Evolutionary conservation across 441 rosid species (phyloP), one percentile per base, ranked within the genome.

Genomic region (Theobroma grandiflorum): DNA sequence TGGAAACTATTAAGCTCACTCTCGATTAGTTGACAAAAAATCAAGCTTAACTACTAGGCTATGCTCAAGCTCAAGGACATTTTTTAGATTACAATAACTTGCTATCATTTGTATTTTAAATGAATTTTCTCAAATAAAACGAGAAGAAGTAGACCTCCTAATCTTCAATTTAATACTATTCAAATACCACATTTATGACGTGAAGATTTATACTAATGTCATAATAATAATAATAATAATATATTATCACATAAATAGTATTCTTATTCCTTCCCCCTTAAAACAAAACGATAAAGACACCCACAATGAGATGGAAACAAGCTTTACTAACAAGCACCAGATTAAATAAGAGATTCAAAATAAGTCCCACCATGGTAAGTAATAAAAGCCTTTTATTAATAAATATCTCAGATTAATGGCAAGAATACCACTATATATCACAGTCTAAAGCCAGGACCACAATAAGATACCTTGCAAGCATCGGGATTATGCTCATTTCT

Each of bases 401-500:
- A 76, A 64, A 49, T 35, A 16, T 65, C 52, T 22, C 71, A 68
- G 8, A 68, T 58, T 9, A 58, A 57, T 49, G 49, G 64, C 20
- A 55, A 55, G 1, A 37, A 33, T 43, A 47, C 12, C 12, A 5
- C 66, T 63, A 62, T 50, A 40, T 18, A 73, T 52, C 52, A 38
- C 15, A 70, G 58, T 77, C 78, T 67, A 64, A 61, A 58, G 40
- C 49, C 49, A 65, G 77, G 47, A 10, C 49, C 65, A 57, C 11
- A 37, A 22, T 35, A 38, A 58, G 67, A 71, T 82, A 97, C 99
- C 97, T 90, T 91, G 93, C 94, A 86, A 62, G 86, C 62, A 85
- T 95, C 94, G 74, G 94, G 86, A 88, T 90, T 82, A 57, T 90
- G 88, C 63, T 92, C 97, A 89, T 92, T 93, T 85, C 97, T 89